Evolutionary conservation across 768 basidiomycete species (phyloP).

Genomic region (Candolleomyces aberdarensis): DNA sequence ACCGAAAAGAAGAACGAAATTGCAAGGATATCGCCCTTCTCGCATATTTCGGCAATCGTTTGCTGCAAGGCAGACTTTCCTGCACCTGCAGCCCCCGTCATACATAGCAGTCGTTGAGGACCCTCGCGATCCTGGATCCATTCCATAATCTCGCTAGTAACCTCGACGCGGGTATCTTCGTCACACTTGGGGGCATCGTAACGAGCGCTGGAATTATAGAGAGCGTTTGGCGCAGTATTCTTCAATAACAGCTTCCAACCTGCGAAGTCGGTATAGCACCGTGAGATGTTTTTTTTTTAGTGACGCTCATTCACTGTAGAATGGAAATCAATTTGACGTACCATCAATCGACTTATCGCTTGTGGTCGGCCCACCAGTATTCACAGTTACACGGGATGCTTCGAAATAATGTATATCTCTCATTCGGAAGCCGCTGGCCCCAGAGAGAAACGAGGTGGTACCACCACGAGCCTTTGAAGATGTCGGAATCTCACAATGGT

Average conservation of each 20-base stretch:
- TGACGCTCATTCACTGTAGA: no score
- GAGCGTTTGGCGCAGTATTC: neutral
- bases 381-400: no score
- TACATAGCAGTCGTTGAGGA: slow-evolving; percentile 12
- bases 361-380: no score
- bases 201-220: neutral
- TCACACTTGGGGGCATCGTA: neutral
- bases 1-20: slow-evolving; percentile 35
- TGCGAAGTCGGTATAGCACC: no score
- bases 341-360: no score
- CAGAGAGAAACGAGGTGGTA: no score
- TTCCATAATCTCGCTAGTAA: neutral
- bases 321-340: no score
- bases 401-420: no score
- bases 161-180: neutral
- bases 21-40: slow-evolving; percentile 17
- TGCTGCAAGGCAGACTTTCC: slow-evolving; percentile 26
- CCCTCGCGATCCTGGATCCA: neutral
- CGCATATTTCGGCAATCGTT: slow-evolving; percentile 20
- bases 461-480: no score
- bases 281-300: no score
- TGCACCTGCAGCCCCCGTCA: slow-evolving; percentile 22
- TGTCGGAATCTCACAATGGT: no score
- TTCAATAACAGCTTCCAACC: neutral
- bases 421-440: no score